A percentile compares a stretch with the other conserved stretches of the same genome.
Conservation (phyloP, 192 early-diverging fungal species). For the Funneliformis mosseae region DNA sequence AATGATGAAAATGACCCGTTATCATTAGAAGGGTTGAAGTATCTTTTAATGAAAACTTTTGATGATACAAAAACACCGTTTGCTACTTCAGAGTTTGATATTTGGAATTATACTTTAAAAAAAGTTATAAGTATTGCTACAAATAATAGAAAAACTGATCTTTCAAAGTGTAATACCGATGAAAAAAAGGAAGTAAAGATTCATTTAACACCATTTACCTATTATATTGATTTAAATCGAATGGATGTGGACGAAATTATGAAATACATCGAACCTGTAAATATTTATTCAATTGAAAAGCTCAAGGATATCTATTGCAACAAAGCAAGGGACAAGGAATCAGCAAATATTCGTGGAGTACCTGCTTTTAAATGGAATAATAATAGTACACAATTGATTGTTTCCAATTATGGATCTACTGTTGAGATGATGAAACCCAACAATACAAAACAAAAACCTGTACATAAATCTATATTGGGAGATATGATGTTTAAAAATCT, state of each 20-base stretch:
- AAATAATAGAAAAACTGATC: neutral
- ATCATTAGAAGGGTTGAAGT: neutral
- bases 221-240: neutral
- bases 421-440: neutral
- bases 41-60: neutral
- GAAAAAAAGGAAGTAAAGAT: neutral
- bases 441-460: no score
- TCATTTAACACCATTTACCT: neutral
- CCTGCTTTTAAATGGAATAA: neutral
- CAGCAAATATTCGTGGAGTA: neutral
- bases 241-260: neutral
- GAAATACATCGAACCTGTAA: neutral
- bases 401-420: neutral
- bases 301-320: neutral
- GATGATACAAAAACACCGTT: neutral
- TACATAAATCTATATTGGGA: neutral
- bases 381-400: neutral
- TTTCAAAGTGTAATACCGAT: no score
- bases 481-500: neutral
- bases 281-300: neutral
- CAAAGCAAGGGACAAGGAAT: neutral
- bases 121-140: neutral
- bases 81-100: neutral
- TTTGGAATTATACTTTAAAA: neutral
- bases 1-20: neutral